A percentile compares a stretch with the other conserved stretches of the same genome.
phyloP scores from a whole-genome alignment of 2,329 filamentous ascomycete species.

The Pseudogymnoascus sp. region DNA sequence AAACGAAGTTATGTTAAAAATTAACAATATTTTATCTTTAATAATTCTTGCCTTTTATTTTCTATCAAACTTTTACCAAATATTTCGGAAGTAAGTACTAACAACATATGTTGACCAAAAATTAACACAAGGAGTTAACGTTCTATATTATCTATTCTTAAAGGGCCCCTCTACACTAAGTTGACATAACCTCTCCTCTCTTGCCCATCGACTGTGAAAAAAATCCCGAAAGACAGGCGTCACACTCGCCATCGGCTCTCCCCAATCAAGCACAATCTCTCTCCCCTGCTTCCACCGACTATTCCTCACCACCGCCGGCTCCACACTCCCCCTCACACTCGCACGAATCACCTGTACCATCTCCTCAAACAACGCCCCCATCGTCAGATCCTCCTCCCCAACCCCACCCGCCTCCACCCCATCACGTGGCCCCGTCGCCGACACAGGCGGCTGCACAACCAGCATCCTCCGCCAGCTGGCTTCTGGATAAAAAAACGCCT shows the following conservation, averaged over 20 bases:
- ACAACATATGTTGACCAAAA: neutral
- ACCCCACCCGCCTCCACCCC: neutral
- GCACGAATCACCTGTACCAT: neutral
- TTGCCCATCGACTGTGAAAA: neutral
- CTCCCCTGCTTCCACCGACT: neutral
- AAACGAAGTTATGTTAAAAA: neutral
- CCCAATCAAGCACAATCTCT: slow-evolving; percentile 5
- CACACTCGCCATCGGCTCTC: neutral
- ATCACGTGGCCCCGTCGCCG: neutral
- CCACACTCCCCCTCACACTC: neutral
- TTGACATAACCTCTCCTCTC: neutral
- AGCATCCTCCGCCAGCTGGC: slow-evolving; percentile 2
- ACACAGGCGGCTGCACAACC: slow-evolving; percentile 7
- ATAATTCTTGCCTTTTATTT: neutral
- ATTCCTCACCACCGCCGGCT: slow-evolving; percentile 4
- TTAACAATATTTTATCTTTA: neutral
- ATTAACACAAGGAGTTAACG: neutral
- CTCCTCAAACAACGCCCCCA: slow-evolving; percentile 1
- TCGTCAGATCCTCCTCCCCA: neutral
- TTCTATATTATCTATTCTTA: neutral
- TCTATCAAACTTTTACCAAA: neutral
- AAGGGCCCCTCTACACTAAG: neutral
- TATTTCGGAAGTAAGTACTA: neutral
- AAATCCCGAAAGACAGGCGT: neutral
- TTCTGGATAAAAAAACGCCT: neutral